A percentile compares a stretch with the other conserved stretches of the same genome.
phyloP scores from a whole-genome alignment of 2,329 filamentous ascomycete genomes.

The Bipolaris bicolor region DNA sequence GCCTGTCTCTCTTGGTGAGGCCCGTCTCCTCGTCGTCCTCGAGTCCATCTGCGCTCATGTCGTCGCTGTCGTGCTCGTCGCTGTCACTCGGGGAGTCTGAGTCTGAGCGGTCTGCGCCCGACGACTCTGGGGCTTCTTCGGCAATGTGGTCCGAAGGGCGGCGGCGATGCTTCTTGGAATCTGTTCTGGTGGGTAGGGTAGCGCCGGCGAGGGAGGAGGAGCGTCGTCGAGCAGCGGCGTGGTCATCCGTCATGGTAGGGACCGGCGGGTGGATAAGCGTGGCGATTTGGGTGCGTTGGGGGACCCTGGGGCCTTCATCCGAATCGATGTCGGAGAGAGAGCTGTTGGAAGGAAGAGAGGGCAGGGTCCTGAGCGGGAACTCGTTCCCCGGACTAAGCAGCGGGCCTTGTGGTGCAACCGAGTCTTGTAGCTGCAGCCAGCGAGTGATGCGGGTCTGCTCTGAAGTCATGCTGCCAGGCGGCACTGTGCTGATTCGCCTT shows the following conservation, averaged over 20 bases:
- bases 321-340: conserved; percentile 32
- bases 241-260: conserved; percentile 42
- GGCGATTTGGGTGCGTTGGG: conserved; percentile 30
- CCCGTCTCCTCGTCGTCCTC: conserved; percentile 90
- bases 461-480: conserved; percentile 24
- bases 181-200: conserved; percentile 28
- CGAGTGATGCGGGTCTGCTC: conserved; percentile 36
- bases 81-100: conserved; percentile 47
- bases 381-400: conserved; percentile 45
- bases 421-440: conserved; percentile 40
- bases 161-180: conserved; percentile 36
- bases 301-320: conserved; percentile 23
- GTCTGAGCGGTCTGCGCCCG: conserved; percentile 37
- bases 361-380: conserved; percentile 45
- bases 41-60: conserved; percentile 70
- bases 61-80: conserved; percentile 63
- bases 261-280: conserved; percentile 41
- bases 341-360: conserved; percentile 41
- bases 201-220: conserved; percentile 45
- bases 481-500: conserved; percentile 25
- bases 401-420: conserved; percentile 33
- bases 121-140: conserved; percentile 43
- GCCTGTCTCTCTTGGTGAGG: conserved; percentile 74
- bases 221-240: conserved; percentile 38
- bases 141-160: conserved; percentile 42